These are phyloP conservation scores for Exophiala aquamarina DNA, from an alignment of 2,329 filamentous ascomycete genomes.

Conservation along the genomic window DNA sequence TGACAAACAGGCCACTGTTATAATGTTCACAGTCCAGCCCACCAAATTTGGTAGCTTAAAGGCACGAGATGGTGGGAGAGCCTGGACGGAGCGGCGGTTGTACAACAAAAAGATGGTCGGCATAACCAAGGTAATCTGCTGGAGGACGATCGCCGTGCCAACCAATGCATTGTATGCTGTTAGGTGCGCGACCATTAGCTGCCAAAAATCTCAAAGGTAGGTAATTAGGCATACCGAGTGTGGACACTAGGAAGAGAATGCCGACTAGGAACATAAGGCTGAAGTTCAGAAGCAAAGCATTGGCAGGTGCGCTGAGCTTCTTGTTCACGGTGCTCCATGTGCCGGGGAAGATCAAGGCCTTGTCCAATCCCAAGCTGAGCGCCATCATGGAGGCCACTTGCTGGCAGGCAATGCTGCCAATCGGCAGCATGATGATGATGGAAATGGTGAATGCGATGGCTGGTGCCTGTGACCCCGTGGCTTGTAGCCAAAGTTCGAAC, in stretches of 20 bases:
- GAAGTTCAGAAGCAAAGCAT: background rate
- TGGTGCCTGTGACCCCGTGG: background rate
- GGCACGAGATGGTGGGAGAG: conserved; percentile 15
- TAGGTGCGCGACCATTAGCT: background rate
- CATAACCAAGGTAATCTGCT: conserved; percentile 29
- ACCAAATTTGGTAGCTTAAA: conserved; percentile 10
- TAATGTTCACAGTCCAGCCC: conserved; percentile 31
- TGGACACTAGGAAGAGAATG: background rate
- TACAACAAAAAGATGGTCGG: conserved; percentile 31
- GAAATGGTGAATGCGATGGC: background rate
- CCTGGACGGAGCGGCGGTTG: conserved; percentile 25
- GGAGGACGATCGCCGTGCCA: conserved; percentile 21
- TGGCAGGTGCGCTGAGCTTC: background rate
- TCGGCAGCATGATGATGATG: conserved; percentile 7
- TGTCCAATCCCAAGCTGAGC: background rate
- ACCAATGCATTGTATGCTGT: conserved; percentile 31
- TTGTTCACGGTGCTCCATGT: background rate
- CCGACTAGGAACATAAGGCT: background rate
- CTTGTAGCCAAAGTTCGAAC: background rate
- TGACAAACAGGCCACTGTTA: conserved; percentile 27
- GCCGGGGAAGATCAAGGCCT: background rate
- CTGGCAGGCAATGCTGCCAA: background rate
- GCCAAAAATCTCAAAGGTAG: background rate
- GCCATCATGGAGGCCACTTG: background rate
- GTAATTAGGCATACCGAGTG: background rate